These are phyloP conservation scores for Termitomyces sp. DNA, from an alignment of 768 basidiomycete genomes.

Conservation along the genomic window DNA sequence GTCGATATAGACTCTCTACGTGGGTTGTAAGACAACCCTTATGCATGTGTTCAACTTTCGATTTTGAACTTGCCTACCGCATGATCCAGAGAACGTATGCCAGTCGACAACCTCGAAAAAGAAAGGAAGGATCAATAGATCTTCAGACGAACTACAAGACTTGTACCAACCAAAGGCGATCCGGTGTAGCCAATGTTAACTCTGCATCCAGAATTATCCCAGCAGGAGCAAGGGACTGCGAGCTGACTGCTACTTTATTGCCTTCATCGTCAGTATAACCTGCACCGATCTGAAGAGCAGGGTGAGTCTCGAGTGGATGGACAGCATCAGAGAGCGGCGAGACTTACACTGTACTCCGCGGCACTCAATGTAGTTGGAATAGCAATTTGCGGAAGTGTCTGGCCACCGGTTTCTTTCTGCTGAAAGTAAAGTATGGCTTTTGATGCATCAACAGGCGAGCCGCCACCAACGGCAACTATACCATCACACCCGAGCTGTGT, in stretches of 20 bases:
- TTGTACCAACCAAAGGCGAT: slow-evolving; percentile 59
- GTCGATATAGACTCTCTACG: slow-evolving; percentile 62
- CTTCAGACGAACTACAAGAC: slow-evolving; percentile 1
- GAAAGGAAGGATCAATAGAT: slow-evolving; percentile 3
- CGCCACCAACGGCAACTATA: slow-evolving; percentile 75
- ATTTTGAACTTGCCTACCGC: slow-evolving; percentile 52
- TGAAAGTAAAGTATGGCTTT: slow-evolving; percentile 69
- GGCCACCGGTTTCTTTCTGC: slow-evolving; percentile 52
- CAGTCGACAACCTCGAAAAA: slow-evolving; percentile 65
- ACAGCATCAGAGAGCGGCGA: not conserved
- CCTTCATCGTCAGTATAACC: slow-evolving; percentile 73
- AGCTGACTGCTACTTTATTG: slow-evolving; percentile 55
- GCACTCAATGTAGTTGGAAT: slow-evolving; percentile 83
- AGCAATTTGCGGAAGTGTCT: slow-evolving; percentile 63
- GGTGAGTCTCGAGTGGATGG: not conserved
- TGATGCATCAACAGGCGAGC: slow-evolving; percentile 75
- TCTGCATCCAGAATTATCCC: slow-evolving; percentile 79
- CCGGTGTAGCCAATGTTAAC: slow-evolving; percentile 69
- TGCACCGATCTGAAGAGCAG: slow-evolving; percentile 47
- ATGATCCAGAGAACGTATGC: slow-evolving; percentile 77
- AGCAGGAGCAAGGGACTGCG: slow-evolving; percentile 59
- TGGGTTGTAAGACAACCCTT: not conserved
- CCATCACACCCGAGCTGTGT: slow-evolving; percentile 58
- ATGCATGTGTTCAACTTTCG: not conserved
- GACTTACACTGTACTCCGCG: slow-evolving; percentile 64